Conservation (phyloP, 192 early-diverging fungal species). For the Kickxella alabastrina region DNA sequence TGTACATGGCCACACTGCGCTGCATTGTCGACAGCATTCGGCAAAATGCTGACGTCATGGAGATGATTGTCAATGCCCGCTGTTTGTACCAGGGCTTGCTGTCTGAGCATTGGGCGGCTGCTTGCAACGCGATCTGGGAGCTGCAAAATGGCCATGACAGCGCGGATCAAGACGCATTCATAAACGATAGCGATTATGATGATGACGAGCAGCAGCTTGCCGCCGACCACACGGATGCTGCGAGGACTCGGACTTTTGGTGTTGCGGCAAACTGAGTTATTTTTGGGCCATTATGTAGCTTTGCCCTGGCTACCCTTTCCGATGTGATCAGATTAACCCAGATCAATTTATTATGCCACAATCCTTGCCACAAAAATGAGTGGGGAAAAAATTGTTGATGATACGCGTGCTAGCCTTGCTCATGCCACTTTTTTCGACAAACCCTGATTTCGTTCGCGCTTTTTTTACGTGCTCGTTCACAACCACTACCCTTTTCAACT, state of each 20-base stretch:
- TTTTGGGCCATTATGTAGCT: too few relatives aligned
- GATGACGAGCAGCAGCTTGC: not conserved
- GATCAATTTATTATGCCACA: not conserved
- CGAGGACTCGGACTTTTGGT: not conserved
- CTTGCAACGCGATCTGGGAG: slow-evolving; percentile 32
- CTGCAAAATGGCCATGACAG: slow-evolving; percentile 13
- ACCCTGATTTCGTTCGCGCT: too few relatives aligned
- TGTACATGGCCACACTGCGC: slow-evolving; percentile 38
- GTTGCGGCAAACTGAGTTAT: not conserved
- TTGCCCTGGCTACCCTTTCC: too few relatives aligned
- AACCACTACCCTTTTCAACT: not conserved
- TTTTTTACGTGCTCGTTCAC: not conserved
- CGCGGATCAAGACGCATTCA: slow-evolving; percentile 1
- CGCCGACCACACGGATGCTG: not conserved
- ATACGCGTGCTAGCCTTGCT: not conserved
- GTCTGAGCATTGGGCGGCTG: slow-evolving; percentile 18
- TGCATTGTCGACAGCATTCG: slow-evolving; percentile 26
- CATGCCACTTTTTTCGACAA: too few relatives aligned
- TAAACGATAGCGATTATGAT: not conserved
- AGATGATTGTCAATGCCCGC: slow-evolving; percentile 15
- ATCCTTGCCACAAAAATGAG: not conserved
- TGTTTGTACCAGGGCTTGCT: slow-evolving; percentile 9
- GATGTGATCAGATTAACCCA: too few relatives aligned
- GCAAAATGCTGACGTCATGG: slow-evolving; percentile 15
- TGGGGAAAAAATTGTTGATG: not conserved